Evolutionary conservation across 2,329 filamentous ascomycete species (phyloP), one percentile per base, ranked within the genome.

Genomic region (Aureobasidium sp.): DNA sequence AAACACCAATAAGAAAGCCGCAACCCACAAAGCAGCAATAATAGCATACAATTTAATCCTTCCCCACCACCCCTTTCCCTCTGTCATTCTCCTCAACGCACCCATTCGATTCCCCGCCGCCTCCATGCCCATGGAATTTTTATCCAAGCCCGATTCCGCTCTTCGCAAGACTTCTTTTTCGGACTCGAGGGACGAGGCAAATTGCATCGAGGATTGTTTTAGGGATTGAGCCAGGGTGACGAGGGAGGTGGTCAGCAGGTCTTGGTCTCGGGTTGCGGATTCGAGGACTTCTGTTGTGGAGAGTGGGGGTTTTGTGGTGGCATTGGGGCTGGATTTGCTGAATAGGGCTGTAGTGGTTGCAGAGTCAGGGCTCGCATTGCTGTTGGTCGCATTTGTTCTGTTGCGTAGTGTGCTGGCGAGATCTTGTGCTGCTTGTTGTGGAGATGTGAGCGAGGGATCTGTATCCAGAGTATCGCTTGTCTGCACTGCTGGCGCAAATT

Each of bases 51-150:
- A 79, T 76, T 72, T 73, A 4, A 93, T 80, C 79, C 92, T 79
- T 6, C 88, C 91, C 85, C 84, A 91, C 88, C 89, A 95, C 0
- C 91, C 91, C 72, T 88, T 87, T 3, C 91, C 92, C 77, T 97
- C 93, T 17, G 88, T 91, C 86, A 96, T 91, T 58, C 82, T 82
- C 67, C 84, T 80, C 71, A 97, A 74, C 69, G 84, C 81, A 1
- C 89, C 87, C 90, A 97, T 95, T 65, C 85, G 80, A 66, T 84
- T 83, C 59, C 85, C 85, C 3, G 92, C 91, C 1, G 85, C 83
- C 64, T 91, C 87, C 82, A 97, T 88, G 20, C 87, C 87, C 49
- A 81, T 77, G 63, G 88, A 86, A 68, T 88, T 95, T 73, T 85
- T 87, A 70, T 92, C 89, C 68, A 97, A 81, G 0, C 89, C 90